Evolutionary conservation across 139 green algal genomes (phyloP).

Genomic region (Chlorella sp.): DNA sequence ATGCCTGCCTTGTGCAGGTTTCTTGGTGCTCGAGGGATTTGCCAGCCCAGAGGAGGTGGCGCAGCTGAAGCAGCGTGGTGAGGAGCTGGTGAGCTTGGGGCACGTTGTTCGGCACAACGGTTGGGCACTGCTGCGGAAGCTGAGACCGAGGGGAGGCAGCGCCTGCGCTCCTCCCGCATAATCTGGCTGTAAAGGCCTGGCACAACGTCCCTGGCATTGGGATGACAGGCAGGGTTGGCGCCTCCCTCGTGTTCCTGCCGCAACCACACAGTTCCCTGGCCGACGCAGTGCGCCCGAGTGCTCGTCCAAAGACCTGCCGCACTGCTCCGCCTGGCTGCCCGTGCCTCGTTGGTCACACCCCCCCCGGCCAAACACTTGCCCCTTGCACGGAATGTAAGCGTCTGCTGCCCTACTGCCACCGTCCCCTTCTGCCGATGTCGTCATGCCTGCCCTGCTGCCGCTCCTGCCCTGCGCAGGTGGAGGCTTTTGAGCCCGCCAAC

Average conservation of each 20-base stretch:
- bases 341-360: too few species aligned
- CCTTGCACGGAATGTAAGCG: too few species aligned
- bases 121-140: neutral
- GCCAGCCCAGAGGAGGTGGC: constrained; percentile 50
- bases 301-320: too few species aligned
- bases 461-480: constrained; percentile 8
- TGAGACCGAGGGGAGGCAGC: neutral
- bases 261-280: too few species aligned
- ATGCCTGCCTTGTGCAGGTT: constrained; percentile 50
- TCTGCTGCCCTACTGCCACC: too few species aligned
- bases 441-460: neutral
- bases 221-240: too few species aligned
- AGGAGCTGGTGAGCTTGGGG: constrained; percentile 50
- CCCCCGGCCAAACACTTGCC: too few species aligned
- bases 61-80: constrained; percentile 46
- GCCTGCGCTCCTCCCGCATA: neutral
- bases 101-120: neutral
- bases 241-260: too few species aligned
- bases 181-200: neutral
- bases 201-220: too few species aligned
- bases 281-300: too few species aligned
- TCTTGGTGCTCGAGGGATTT: constrained; percentile 69
- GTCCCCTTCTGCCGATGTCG: too few species aligned
- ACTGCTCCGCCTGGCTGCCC: too few species aligned
- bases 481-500: constrained; percentile 47